Conservation (phyloP, 1,284 basidiomycete species). For the Trametes polyzona region DNA sequence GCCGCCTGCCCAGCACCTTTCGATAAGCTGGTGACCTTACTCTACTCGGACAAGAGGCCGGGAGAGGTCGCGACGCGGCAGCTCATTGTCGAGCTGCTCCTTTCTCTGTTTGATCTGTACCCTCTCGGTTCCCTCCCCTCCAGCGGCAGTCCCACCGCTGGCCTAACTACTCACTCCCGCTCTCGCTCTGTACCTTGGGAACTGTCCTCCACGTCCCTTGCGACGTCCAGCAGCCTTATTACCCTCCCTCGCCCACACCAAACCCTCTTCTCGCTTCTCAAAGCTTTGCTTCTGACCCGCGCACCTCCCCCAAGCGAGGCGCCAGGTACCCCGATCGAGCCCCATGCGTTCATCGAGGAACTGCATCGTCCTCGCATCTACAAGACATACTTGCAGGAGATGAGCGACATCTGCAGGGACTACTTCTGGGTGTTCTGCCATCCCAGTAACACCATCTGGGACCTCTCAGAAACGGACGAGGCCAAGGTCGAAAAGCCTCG, state of each 20-base stretch:
- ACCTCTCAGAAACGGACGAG: constrained; percentile 80
- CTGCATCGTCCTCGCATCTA: constrained; percentile 85
- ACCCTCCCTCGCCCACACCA: constrained; percentile 74
- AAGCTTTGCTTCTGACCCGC: constrained; percentile 72
- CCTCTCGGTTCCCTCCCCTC: constrained; percentile 65
- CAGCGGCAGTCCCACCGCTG: constrained; percentile 24
- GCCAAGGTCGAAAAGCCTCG: constrained; percentile 86
- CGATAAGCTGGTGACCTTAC: constrained; percentile 76
- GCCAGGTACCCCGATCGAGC: constrained; percentile 65
- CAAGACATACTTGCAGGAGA: constrained; percentile 89
- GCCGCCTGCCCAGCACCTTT: constrained; percentile 87
- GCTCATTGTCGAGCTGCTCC: constrained; percentile 86
- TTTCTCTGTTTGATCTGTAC: constrained; percentile 85
- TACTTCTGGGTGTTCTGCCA: constrained; percentile 99
- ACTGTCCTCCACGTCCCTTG: constrained; percentile 30
- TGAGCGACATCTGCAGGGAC: constrained; percentile 89
- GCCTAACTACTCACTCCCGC: constrained; percentile 25
- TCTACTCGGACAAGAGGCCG: constrained; percentile 97
- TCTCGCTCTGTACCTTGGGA: constrained; percentile 36
- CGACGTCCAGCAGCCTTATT: constrained; percentile 50
- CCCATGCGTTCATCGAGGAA: constrained; percentile 88
- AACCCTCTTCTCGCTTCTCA: constrained; percentile 70
- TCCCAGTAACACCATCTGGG: constrained; percentile 90
- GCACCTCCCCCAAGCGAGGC: constrained; percentile 74
- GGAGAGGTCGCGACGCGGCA: constrained; percentile 91